Base-by-base conservation (phyloP, 371 early-diverging fungal species). In the Synchytrium microbalum region DNA sequence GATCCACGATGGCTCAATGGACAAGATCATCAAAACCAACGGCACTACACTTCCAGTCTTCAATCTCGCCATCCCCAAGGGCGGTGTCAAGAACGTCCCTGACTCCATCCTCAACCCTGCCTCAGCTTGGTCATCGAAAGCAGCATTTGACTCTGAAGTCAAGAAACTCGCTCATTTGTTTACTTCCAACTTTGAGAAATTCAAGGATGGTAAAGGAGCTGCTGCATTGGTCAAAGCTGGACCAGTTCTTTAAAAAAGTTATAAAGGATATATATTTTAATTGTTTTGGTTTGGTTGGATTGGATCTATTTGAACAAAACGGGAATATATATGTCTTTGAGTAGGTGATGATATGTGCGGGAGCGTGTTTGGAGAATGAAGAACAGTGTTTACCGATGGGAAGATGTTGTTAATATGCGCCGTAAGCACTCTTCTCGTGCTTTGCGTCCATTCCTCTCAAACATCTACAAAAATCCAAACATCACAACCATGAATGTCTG, bases 31-130 rank as follows among this genome's bases (percentile, higher is more conserved):
- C 66, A 79, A 87, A 30, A 88, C 89, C 26, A 83, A 90, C 62
- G 95, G 84, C 74, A 84, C 83, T 33, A 82, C 69, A 69, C 88
- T 89, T 70, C 90, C 88, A 0, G 82, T 89, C 70, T 95, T 95
- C 72, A 85, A 87, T 72, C 82, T 96, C 54, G 68, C 80, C 65
- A 90, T 97, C 67, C 98, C 98, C 63, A 92, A 78, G 63, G 63
- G 67, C 5, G 78, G 46, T 10, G 78, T 84, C 67, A 61, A 88
- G 26, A 84, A 84, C 56, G 95, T 96, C 23, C 96, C 96, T 25
- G 71, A 72, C 32, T 87, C 90, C 65, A 83, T 67, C 5, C 27
- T 55, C 25, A 55, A 55, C 19, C 46, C 54, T 26, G 51, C 25
- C 38, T 33, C 29, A 16, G 64, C 68, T 31, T 68, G 68, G 64